These are phyloP conservation scores for Ganoderma lucidum DNA, from an alignment of 1,284 basidiomycete genomes.

Conservation along the genomic window DNA sequence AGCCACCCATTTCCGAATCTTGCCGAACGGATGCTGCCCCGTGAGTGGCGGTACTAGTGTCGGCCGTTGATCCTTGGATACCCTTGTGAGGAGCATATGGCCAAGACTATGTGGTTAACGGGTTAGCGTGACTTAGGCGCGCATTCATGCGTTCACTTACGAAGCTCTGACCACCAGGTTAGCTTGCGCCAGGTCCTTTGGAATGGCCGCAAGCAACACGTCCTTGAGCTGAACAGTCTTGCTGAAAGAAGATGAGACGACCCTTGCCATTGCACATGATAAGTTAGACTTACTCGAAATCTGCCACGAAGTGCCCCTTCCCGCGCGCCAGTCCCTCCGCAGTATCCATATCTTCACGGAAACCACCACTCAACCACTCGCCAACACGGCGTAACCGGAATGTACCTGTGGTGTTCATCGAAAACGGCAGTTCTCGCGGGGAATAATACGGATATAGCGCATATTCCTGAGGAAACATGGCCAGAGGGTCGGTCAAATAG, in stretches of 20 bases:
- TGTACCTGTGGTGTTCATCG: conserved; percentile 49
- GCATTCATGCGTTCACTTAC: conserved; percentile 45
- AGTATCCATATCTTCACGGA: conserved; percentile 43
- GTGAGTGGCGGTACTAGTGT: conserved; percentile 60
- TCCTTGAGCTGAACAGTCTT: conserved; percentile 29
- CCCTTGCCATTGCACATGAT: background rate
- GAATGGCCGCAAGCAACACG: conserved; percentile 24
- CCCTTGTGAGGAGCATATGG: conserved; percentile 60
- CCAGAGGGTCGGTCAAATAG: conserved; percentile 15
- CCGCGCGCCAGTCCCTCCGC: conserved; percentile 49
- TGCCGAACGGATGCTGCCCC: conserved; percentile 51
- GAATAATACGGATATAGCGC: conserved; percentile 71
- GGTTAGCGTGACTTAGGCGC: background rate
- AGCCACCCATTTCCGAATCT: conserved; percentile 58
- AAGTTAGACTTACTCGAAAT: conserved; percentile 44
- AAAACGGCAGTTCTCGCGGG: conserved; percentile 57
- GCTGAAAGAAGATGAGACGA: conserved; percentile 19
- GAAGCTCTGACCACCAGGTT: conserved; percentile 51
- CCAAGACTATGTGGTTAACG: conserved; percentile 53
- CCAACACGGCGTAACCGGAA: conserved; percentile 69
- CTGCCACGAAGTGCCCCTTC: conserved; percentile 43
- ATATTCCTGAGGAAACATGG: conserved; percentile 49
- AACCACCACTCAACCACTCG: conserved; percentile 57
- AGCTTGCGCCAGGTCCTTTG: background rate
- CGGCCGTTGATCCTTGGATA: conserved; percentile 41